Conservation (phyloP, 345 rosid genomes). For the Arabidopsis arenosa region DNA sequence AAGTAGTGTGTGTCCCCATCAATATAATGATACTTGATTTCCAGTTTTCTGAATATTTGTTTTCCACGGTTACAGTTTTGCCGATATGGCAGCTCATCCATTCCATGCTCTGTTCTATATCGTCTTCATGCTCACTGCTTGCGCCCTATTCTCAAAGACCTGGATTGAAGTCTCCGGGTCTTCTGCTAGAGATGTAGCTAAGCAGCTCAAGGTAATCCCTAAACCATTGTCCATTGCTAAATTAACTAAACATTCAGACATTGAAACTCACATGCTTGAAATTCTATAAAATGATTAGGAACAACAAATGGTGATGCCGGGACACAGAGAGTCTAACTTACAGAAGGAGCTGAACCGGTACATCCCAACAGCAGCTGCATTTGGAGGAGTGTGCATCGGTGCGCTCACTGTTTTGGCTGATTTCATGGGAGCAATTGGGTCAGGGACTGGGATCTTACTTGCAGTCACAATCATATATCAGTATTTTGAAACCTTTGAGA, state of each 20-base stretch:
- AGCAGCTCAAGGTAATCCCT: constrained; percentile 70
- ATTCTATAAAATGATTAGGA: constrained; percentile 49
- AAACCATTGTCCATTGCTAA: constrained; percentile 5
- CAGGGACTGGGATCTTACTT: constrained; percentile 77
- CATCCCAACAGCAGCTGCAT: constrained; percentile 81
- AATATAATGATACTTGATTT: background rate
- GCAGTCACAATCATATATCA: constrained; percentile 78
- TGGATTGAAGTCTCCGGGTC: constrained; percentile 89
- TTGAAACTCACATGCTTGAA: background rate
- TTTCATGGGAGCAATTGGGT: constrained; percentile 83
- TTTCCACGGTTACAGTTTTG: constrained; percentile 50
- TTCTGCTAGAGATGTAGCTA: constrained; percentile 79
- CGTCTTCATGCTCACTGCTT: constrained; percentile 74
- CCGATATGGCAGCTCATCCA: constrained; percentile 79
- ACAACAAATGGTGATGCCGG: constrained; percentile 92
- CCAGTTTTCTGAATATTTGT: constrained; percentile 12
- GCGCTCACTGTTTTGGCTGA: constrained; percentile 77
- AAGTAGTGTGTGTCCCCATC: background rate
- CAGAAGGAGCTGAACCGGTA: constrained; percentile 79
- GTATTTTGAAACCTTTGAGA: constrained; percentile 74
- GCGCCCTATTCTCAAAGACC: constrained; percentile 80
- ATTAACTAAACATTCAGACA: background rate
- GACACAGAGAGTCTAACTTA: constrained; percentile 70
- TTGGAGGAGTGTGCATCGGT: constrained; percentile 82
- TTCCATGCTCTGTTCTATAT: constrained; percentile 81